Evolutionary conservation across 2,329 filamentous ascomycete genomes (phyloP).

Genomic region (Immersiporthe knoxdaviesiana): DNA sequence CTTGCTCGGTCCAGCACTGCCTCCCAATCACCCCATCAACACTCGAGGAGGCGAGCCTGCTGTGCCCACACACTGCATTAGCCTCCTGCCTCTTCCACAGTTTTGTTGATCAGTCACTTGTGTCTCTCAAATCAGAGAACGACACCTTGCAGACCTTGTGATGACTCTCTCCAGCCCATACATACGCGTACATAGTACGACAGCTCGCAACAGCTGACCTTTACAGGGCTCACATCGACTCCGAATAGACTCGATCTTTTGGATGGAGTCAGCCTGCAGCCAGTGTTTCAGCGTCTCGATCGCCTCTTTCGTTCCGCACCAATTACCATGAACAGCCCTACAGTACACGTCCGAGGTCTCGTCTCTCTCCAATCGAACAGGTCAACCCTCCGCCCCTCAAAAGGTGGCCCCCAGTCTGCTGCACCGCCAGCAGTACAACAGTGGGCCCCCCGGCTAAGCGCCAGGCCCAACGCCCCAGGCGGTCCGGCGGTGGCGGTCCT

Average conservation of each 20-base stretch:
- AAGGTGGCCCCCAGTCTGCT: slow-evolving; percentile 3
- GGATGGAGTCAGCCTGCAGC: not conserved
- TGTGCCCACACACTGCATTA: not conserved
- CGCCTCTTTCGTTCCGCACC: not conserved
- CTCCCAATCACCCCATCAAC: not conserved
- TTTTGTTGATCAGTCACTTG: not conserved
- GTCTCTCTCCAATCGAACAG: slow-evolving; percentile 2
- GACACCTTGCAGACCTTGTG: slow-evolving; percentile 4
- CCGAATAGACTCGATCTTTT: not conserved
- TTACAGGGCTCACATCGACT: not conserved
- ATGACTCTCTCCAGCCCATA: not conserved
- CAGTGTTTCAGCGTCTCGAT: not conserved
- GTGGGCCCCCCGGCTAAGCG: slow-evolving; percentile 12
- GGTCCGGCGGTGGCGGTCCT: not conserved
- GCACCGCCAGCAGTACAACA: slow-evolving; percentile 9
- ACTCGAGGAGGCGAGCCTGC: not conserved
- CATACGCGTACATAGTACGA: not conserved
- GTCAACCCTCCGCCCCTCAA: not conserved
- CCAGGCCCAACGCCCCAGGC: not conserved
- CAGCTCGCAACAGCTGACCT: slow-evolving; percentile 3
- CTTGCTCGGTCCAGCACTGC: not conserved
- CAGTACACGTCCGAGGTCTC: not conserved
- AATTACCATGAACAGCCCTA: not conserved
- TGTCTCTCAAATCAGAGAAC: slow-evolving; percentile 1
- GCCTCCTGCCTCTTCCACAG: not conserved